Evolutionary conservation across 2,329 filamentous ascomycete genomes (phyloP), one percentile per base, ranked within the genome.

Genomic region (Ramularia endophylla): DNA sequence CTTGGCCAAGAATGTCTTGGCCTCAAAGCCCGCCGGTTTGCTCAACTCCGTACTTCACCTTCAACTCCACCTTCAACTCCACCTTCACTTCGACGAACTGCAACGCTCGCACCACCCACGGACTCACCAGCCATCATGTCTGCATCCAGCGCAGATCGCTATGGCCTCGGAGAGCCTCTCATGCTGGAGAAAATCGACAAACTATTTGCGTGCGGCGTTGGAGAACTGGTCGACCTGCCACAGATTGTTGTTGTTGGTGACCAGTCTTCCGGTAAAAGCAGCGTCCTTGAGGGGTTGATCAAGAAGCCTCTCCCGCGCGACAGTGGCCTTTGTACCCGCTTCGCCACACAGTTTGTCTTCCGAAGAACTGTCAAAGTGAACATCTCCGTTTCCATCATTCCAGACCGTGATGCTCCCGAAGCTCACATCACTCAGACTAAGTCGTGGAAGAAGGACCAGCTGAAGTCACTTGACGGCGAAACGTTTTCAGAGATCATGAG

Each of bases 241-340:
- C 54, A 60, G 35, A 51, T 61, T 27, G 69, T 81, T 7, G 77
- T 81, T 4, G 73, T 77, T n/a, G 78, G 80, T 5, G 74, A 79
- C 32, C 75, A 78, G 42, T 79, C 74, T 0, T 70, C 71, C 0
- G 78, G 78, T 2, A 83, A 83, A 54, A 78, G 72, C 11, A 80
- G 75, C 1, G 75, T 82, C 0, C 68, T 83, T 0, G 75, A 82
- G 47, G 80, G 78, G 1, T 74, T 83, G 25, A 77, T 77, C 0
- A 68, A 72, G 8, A 51, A 50, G 41, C 68, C 68, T 0, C 79
- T 83, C 25, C 74, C 76, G 0, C 63, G 71, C 5, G 73, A 77
- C 8, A 70, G 70, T 12, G 71, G 64, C 15, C 44, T 76, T 0
- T 80, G 76, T 53, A 82, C 79, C 0, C 66, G 74, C 0, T 57